phyloP scores from a whole-genome alignment of 805 yeast species.

The Hanseniaspora vineae region DNA sequence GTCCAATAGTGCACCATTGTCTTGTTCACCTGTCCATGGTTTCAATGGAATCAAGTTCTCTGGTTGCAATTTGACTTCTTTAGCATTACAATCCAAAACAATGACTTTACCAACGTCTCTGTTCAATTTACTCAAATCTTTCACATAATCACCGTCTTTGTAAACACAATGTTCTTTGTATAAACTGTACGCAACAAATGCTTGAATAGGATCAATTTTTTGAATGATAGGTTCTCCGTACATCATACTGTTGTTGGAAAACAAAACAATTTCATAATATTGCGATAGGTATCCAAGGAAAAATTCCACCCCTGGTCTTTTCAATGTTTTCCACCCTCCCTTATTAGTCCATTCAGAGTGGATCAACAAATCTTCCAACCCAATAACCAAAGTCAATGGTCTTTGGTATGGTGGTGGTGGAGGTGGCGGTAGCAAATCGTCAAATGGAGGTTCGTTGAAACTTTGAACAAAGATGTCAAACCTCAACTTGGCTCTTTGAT shows the following conservation, averaged over 20 bases:
- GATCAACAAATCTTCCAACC: constrained; percentile 78
- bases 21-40: constrained; percentile 79
- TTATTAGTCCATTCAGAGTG: constrained; percentile 88
- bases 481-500: constrained; percentile 59
- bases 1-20: constrained; percentile 42
- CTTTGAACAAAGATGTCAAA: constrained; percentile 62
- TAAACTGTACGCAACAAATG: constrained; percentile 73
- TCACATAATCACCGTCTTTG: constrained; percentile 78
- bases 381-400: constrained; percentile 80
- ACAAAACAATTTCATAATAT: constrained; percentile 90
- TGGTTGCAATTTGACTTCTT: constrained; percentile 54
- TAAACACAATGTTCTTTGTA: constrained; percentile 80
- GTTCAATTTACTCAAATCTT: constrained; percentile 81
- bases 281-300: constrained; percentile 89
- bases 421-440: constrained; percentile 80
- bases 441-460: constrained; percentile 89
- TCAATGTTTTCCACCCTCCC: constrained; percentile 96
- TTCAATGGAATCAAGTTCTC: constrained; percentile 82
- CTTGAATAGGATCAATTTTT: constrained; percentile 88
- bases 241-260: constrained; percentile 74
- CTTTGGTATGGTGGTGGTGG: constrained; percentile 88
- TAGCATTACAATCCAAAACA: constrained; percentile 65
- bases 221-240: constrained; percentile 73
- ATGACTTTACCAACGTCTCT: constrained; percentile 78
- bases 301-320: constrained; percentile 97